A percentile compares a stretch with the other conserved stretches of the same genome.
phyloP scores from a whole-genome alignment of 2,329 filamentous ascomycete species.

The Aspergillus glaucus region DNA sequence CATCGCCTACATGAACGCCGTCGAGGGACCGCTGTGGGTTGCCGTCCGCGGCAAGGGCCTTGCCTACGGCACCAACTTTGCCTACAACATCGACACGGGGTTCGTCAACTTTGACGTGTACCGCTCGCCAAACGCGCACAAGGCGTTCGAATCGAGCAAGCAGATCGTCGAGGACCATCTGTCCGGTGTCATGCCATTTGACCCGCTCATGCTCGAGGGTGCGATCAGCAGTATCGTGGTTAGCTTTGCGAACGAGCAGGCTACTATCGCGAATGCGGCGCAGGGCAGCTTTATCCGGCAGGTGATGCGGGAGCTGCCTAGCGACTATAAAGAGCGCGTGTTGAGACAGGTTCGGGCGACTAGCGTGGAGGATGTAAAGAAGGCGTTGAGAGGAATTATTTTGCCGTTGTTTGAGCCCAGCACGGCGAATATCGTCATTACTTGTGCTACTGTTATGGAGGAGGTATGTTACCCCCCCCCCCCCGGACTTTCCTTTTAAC shows the following conservation, averaged over 20 bases:
- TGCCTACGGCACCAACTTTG: constrained; percentile 81
- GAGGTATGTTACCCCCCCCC: constrained; percentile 55
- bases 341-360: constrained; percentile 72
- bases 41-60: constrained; percentile 88
- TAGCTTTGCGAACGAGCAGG: constrained; percentile 78
- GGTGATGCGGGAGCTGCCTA: constrained; percentile 68
- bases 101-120: constrained; percentile 80
- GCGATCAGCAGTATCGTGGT: constrained; percentile 87
- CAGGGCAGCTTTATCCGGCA: constrained; percentile 75
- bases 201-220: constrained; percentile 77
- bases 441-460: constrained; percentile 76
- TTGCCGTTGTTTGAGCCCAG: constrained; percentile 73
- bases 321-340: constrained; percentile 71
- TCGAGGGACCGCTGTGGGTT: constrained; percentile 91
- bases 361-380: constrained; percentile 67
- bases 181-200: constrained; percentile 63
- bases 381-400: constrained; percentile 66
- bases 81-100: constrained; percentile 70
- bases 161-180: constrained; percentile 69
- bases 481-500: neutral
- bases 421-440: constrained; percentile 78
- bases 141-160: constrained; percentile 73
- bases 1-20: constrained; percentile 81
- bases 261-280: constrained; percentile 76
- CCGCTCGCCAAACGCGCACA: constrained; percentile 80